Evolutionary conservation across 805 yeast species (phyloP), one percentile per base, ranked within the genome.

Genomic region (Helenozyma baotianmanensis): DNA sequence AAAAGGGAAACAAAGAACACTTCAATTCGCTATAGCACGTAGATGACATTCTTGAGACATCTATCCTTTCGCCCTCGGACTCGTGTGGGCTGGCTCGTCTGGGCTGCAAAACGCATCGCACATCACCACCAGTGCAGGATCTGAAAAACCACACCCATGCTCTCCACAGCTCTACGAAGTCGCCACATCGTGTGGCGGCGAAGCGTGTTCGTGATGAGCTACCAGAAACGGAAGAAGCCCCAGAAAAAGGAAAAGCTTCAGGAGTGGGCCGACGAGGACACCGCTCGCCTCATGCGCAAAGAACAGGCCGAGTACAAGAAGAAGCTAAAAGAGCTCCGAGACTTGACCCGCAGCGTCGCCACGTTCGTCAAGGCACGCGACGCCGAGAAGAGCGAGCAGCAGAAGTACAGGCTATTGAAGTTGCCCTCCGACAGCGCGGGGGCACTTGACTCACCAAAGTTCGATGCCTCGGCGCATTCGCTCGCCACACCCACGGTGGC

Each of bases 341-440:
- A 37, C 1, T 43, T 64, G 25, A 55, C 73, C 3, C 50, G 51
- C 11, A 43, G 48, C 45, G 68, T 42, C 14, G 47, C 55, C 23
- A 43, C 28, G 12, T 39, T 36, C 21, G 40, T 42, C n/a, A 29
- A 28, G 8, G 26, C 27, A n/a, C 24, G 28, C n/a, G 15, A 21
- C 11, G 15, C 30, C 14, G 23, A 19, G 10, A 24, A 47, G 14
- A 53, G 48, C 23, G 50, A 50, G 16, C 36, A 30, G 13, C 46
- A 45, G 15, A 34, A 36, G 11, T 23, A 41, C 5, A 29, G 40
- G 10, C 33, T 36, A 3, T 30, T 48, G 3, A 45, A 53, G 3
- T 36, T 52, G 35, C 53, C 54, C 9, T 44, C 54, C 2, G 42
- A 47, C 1, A 17, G 31, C 27, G 30, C 13, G 34, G 25, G n/a